Percentiles rank a stretch among this genome's conserved stretches.
Conservation (phyloP, 176 grass and related monocot species). For the Cymbopogon citratus region DNA sequence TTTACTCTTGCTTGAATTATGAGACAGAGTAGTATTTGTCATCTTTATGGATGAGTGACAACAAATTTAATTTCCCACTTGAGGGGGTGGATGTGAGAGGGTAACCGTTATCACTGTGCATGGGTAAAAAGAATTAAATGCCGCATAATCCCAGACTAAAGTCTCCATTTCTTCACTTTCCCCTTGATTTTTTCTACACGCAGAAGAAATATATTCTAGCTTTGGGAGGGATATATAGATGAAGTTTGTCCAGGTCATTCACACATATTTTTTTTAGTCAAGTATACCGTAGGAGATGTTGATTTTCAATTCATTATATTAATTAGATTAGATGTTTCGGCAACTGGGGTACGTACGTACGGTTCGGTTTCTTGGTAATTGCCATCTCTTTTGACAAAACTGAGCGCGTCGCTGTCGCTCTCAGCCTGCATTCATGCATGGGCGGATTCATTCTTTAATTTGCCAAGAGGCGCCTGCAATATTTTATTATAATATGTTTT, state of each 20-base stretch:
- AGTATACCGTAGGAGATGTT: neutral
- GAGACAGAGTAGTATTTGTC: neutral
- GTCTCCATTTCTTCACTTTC: no score
- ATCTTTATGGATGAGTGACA: neutral
- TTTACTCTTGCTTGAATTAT: no score
- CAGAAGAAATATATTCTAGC: neutral
- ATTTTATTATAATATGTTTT: neutral
- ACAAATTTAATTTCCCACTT: neutral
- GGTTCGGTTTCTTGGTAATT: slow-evolving; percentile 3
- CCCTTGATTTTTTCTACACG: neutral
- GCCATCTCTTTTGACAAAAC: slow-evolving; percentile 17
- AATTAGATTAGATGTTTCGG: neutral
- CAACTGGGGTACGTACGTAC: neutral
- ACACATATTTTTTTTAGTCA: neutral
- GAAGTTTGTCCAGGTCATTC: neutral
- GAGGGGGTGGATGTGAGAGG: neutral
- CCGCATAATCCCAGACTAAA: neutral
- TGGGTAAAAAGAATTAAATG: neutral
- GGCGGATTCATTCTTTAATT: neutral
- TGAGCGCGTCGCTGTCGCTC: neutral
- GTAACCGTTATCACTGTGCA: neutral
- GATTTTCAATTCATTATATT: neutral
- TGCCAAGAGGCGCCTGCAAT: neutral
- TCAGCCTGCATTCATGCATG: neutral
- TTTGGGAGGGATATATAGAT: neutral